Base-by-base conservation (phyloP, 768 basidiomycete genomes). In the Hygrophorus pudorinus region DNA sequence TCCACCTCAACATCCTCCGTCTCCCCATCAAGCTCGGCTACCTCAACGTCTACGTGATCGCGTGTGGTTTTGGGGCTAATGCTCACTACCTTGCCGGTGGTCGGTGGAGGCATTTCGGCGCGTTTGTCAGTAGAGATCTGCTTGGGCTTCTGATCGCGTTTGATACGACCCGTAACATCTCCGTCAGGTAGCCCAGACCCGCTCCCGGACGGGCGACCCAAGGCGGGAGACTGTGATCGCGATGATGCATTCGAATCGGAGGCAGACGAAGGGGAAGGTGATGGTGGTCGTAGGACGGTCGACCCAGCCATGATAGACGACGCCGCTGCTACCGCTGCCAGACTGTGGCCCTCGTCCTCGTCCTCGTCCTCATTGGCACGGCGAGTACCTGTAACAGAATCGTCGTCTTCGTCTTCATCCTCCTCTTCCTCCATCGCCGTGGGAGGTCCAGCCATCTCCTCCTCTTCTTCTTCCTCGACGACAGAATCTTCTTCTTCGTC, bases 271-370 rank as follows among this genome's bases (percentile, higher is more conserved):
- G 63, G 46, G 1, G 64, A 53, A 2, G 68, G 41, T 0, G 71
- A 68, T 4, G 64, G 59, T 2, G 67, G 61, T 9, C 60, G 61
- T 12, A 69, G 48, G 38, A 69, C 57, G 9, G 60, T 51, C 1
- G 70, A 63, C 16, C 67, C 68, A 5, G 71, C 67, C 68, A 72
- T 72, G 29, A 71, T 73, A 10, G 72, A 71, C n/a, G 69, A 66
- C 3, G 67, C 63, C 5, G 70, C 65, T 18, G 64, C 68, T 4
- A 65, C 64, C 2, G 34, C 14, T 3, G 33, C 24, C 24, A 33
- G 28, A 3, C 48, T 47, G 4, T 48, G 46, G n/a, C 56, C 42
- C 17, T 24, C 48, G 17, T 55, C 57, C 38, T 58, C 55, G 44
- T 48, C 42, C 44, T 48, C 50, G 5, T 37, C 20, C n/a, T 50